A percentile compares a stretch with the other conserved stretches of the same genome.
Conservation (phyloP, 2,329 filamentous ascomycete genomes). For the Tolypocladium paradoxum region DNA sequence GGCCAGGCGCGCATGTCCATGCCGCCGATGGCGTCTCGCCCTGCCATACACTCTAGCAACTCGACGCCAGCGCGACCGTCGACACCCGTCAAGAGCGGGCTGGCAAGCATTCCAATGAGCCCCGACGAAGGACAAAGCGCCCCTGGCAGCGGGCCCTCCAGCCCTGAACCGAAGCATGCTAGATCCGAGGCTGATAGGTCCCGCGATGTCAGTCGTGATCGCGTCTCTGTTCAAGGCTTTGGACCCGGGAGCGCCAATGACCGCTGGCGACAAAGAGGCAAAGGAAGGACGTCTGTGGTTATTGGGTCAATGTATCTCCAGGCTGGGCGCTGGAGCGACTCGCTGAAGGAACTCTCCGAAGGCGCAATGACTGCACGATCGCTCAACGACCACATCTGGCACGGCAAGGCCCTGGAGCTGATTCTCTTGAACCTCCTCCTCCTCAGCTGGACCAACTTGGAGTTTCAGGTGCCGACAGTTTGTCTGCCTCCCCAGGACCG, state of each 20-base stretch:
- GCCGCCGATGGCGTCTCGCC: conserved; percentile 51
- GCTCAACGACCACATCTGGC: conserved; percentile 90
- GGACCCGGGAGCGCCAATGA: conserved; percentile 62
- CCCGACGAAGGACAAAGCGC: conserved; percentile 34
- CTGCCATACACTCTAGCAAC: conserved; percentile 30
- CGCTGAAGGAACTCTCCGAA: conserved; percentile 71
- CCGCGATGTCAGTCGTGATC: conserved; percentile 41
- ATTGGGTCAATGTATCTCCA: conserved; percentile 80
- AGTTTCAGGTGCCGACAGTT: conserved; percentile 63
- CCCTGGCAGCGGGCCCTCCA: conserved; percentile 23
- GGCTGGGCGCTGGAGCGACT: conserved; percentile 82
- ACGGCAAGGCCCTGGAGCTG: conserved; percentile 86
- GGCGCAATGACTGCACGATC: conserved; percentile 67
- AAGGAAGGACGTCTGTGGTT: conserved; percentile 66
- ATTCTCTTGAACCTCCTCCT: conserved; percentile 75
- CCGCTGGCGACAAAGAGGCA: conserved; percentile 68
- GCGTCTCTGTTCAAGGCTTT: conserved; percentile 60
- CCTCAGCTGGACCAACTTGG: conserved; percentile 71
- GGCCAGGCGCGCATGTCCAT: conserved; percentile 67
- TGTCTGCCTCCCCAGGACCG: conserved; percentile 41
- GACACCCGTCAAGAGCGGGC: conserved; percentile 37
- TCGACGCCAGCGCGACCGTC: conserved; percentile 39
- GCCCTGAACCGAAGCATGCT: conserved; percentile 28
- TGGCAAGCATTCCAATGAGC: conserved; percentile 37
- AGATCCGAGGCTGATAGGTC: conserved; percentile 30